Base-by-base conservation (phyloP, 306 rosid species). In the Sechiopsis laciniata region DNA sequence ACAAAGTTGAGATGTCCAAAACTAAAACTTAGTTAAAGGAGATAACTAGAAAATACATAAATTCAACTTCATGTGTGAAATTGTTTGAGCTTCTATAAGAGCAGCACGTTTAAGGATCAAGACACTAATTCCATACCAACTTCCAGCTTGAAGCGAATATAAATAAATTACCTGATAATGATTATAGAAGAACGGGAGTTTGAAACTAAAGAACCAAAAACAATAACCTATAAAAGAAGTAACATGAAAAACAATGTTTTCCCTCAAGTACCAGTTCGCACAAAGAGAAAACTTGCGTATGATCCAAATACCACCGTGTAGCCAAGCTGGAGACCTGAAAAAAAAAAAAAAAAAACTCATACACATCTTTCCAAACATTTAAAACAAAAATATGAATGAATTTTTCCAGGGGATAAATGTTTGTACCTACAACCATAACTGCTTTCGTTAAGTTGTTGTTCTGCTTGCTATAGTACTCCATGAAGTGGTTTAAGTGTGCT, bases 401-500 rank as follows among this genome's bases (percentile, higher is more conserved):
- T 3, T 8, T 40, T 73, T 37, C 12, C 55, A 68, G 56, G 40
- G 72, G 16, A 46, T 55, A 51, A 72, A 77, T 57, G 78, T 61
- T 50, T 66, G 71, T 83, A 94, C 99, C 96, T 85, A 84, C 84
- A 67, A 69, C 71, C 88, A 82, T 72, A 77, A 62, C 74, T 74
- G 96, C 87, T 85, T 80, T 85, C 75, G 40, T 77, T 78, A 84
- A 80, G 88, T 81, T 89, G 81, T 72, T 81, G 86, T 89, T 89
- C 75, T 89, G 88, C 82, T 79, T 86, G 83, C 55, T 20, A 81
- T 89, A 89, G 81, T 84, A 84, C 82, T 90, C 98, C 89, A 81
- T 80, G 63, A 91, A 79, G 87, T 91, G 99, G 87, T 88, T 91
- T 78, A 91, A 83, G 84, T 94, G 99, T 42, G 99, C 99, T 91